Evolutionary conservation across 2,329 filamentous ascomycete species (phyloP).

Genomic region (Aspergillus chevalieri): DNA sequence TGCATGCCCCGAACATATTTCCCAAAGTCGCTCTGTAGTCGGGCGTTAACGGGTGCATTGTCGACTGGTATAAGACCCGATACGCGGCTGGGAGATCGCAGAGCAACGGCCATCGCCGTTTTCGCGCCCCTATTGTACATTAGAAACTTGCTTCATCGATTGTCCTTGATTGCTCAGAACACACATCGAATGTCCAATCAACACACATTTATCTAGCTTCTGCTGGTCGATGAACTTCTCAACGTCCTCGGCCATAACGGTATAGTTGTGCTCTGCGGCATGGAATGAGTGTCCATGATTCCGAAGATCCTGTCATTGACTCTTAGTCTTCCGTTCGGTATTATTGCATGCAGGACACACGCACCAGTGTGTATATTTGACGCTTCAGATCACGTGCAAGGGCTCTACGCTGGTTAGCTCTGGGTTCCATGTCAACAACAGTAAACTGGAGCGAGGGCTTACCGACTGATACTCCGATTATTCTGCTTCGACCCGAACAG

Average conservation of each 20-base stretch:
- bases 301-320: constrained; percentile 63
- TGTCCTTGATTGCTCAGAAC: too few relatives aligned
- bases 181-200: constrained; percentile 92
- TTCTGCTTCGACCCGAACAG: constrained; percentile 95
- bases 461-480: constrained; percentile 93
- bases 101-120: constrained; percentile 78
- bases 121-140: constrained; percentile 67
- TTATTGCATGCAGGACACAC: constrained; percentile 21
- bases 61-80: constrained; percentile 75
- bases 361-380: constrained; percentile 73
- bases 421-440: neutral
- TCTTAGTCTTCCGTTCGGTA: neutral
- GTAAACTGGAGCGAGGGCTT: constrained; percentile 29
- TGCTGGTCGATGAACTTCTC: constrained; percentile 70
- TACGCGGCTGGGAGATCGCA: constrained; percentile 62
- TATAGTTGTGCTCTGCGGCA: constrained; percentile 68
- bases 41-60: constrained; percentile 81
- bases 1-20: constrained; percentile 81
- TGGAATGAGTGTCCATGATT: constrained; percentile 93
- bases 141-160: too few relatives aligned
- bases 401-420: constrained; percentile 40
- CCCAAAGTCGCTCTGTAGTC: constrained; percentile 66
- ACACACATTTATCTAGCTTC: constrained; percentile 60
- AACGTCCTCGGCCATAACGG: constrained; percentile 75
- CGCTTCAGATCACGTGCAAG: constrained; percentile 74